Evolutionary conservation across 2,329 filamentous ascomycete species (phyloP).

Genomic region (Cadophora luteo-olivacea): DNA sequence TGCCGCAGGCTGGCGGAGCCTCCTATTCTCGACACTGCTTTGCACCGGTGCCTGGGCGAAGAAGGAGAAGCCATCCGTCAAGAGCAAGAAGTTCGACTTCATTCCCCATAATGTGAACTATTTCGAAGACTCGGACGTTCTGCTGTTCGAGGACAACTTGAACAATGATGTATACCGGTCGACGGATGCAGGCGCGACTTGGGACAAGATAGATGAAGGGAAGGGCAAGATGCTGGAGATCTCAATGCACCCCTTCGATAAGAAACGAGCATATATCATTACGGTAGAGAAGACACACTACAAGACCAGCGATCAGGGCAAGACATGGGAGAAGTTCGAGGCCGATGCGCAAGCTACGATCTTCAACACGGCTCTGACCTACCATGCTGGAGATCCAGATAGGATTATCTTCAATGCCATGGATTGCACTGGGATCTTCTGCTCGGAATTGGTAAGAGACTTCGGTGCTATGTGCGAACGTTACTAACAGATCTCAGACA

Average conservation of each 20-base stretch:
- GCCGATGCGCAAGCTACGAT: conserved; percentile 64
- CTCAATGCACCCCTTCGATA: conserved; percentile 79
- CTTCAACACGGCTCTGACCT: conserved; percentile 66
- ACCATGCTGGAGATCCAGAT: conserved; percentile 83
- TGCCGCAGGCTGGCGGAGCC: conserved; percentile 41
- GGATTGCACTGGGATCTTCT: conserved; percentile 69
- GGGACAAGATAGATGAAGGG: conserved; percentile 69
- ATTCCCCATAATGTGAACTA: conserved; percentile 78
- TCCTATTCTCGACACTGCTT: conserved; percentile 41
- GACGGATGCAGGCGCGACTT: conserved; percentile 78
- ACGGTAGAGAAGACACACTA: conserved; percentile 75
- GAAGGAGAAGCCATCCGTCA: conserved; percentile 64
- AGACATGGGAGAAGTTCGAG: conserved; percentile 79
- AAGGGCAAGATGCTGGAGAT: conserved; percentile 68
- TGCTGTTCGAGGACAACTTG: conserved; percentile 74
- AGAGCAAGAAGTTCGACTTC: conserved; percentile 68
- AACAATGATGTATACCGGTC: conserved; percentile 77
- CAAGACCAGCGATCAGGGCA: conserved; percentile 82
- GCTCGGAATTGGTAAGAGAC: conserved; percentile 58
- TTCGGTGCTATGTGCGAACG: background rate
- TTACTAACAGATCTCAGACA: conserved; percentile 42
- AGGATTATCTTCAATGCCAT: conserved; percentile 86
- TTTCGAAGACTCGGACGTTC: conserved; percentile 86
- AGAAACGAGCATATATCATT: conserved; percentile 79
- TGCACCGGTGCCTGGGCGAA: conserved; percentile 39